Evolutionary conservation across 495 filamentous ascomycete species (phyloP).

Genomic region (Beverwykella pulmonaria): DNA sequence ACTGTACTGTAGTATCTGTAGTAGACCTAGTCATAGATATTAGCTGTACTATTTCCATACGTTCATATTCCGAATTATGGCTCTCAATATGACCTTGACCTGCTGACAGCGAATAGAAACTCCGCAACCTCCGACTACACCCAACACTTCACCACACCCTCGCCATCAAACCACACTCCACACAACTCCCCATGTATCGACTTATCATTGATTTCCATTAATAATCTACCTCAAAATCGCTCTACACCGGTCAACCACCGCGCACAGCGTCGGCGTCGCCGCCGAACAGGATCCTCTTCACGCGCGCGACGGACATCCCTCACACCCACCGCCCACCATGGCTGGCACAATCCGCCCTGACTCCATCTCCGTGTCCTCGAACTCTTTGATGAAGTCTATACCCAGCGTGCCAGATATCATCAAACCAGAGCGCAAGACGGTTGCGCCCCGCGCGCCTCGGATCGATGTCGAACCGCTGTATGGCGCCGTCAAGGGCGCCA

Average conservation of each 20-base stretch:
- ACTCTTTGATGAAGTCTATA: slow-evolving; percentile 37
- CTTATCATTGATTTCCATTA: not conserved
- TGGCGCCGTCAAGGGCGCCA: slow-evolving; percentile 75
- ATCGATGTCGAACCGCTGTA: slow-evolving; percentile 92
- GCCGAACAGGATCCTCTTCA: not conserved
- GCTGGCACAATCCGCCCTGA: slow-evolving; percentile 34
- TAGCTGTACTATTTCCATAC: too few species aligned
- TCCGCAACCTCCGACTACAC: slow-evolving; percentile 14
- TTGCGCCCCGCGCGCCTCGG: slow-evolving; percentile 56
- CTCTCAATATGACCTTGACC: too few species aligned
- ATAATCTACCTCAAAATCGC: not conserved
- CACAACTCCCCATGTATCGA: slow-evolving; percentile 12
- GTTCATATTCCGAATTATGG: too few species aligned
- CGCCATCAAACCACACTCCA: not conserved
- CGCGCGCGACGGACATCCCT: not conserved
- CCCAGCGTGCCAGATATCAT: slow-evolving; percentile 10
- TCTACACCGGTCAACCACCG: not conserved
- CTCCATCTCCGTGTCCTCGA: slow-evolving; percentile 24
- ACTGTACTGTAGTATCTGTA: too few species aligned
- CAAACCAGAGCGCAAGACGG: slow-evolving; percentile 27
- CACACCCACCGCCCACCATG: slow-evolving; percentile 2
- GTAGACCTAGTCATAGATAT: too few species aligned
- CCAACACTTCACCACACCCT: not conserved
- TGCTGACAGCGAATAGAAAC: not conserved
- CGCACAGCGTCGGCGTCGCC: not conserved